Evolutionary conservation across 2,329 filamentous ascomycete genomes (phyloP).

Genomic region (Aureobasidium sp.): DNA sequence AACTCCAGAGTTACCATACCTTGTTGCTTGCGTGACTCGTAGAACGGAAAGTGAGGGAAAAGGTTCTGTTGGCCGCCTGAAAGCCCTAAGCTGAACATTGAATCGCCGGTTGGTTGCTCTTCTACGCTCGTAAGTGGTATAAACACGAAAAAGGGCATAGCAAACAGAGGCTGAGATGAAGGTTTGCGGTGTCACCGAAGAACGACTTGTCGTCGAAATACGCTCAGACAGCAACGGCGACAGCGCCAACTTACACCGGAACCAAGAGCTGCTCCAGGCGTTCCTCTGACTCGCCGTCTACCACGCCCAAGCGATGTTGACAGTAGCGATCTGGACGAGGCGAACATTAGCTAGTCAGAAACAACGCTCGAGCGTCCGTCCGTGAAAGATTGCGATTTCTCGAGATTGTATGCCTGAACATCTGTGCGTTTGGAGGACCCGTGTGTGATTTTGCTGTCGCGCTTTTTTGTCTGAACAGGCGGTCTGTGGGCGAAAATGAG

Average conservation of each 20-base stretch:
- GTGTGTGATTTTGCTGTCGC: neutral
- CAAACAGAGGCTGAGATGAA: neutral
- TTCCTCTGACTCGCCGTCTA: slow-evolving; percentile 4
- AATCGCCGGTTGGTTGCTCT: neutral
- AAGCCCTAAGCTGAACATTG: neutral
- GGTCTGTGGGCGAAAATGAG: neutral
- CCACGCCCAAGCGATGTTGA: neutral
- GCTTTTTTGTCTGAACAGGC: neutral
- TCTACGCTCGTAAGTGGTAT: neutral
- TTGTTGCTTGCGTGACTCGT: neutral
- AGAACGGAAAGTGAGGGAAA: neutral
- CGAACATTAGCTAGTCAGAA: neutral
- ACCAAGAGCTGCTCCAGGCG: slow-evolving; percentile 2
- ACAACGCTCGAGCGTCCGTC: neutral
- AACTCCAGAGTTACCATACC: neutral
- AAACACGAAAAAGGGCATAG: neutral
- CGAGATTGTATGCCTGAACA: neutral
- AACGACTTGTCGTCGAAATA: slow-evolving; percentile 1
- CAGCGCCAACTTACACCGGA: neutral
- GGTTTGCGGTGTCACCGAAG: neutral
- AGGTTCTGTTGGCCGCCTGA: neutral
- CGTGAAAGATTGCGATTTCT: neutral
- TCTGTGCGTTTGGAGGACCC: neutral
- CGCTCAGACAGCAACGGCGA: slow-evolving; percentile 9
- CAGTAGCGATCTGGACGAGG: slow-evolving; percentile 6